Percentiles rank a stretch among this genome's conserved stretches.
phyloP scores from a whole-genome alignment of 257 asterid species.

The Gentiana dahurica region DNA sequence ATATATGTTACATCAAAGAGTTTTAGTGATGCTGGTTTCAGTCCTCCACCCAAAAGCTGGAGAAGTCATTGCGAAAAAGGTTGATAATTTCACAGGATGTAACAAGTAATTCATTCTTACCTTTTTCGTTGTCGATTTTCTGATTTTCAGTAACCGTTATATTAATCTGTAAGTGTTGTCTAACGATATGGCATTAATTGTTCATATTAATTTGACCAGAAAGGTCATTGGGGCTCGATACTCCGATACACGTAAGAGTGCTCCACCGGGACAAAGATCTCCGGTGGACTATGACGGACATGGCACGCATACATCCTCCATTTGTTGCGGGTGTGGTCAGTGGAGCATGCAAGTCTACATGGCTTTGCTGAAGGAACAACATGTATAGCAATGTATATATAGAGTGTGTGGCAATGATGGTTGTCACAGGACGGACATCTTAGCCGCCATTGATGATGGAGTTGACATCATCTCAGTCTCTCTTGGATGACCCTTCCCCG shows the following conservation, averaged over 20 bases:
- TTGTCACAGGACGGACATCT: constrained; percentile 33
- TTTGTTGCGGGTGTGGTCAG: constrained; percentile 33
- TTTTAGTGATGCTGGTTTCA: constrained; percentile 48
- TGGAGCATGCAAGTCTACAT: constrained; percentile 26
- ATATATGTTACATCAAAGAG: constrained; percentile 40
- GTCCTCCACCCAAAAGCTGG: constrained; percentile 75
- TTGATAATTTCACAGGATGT: constrained; percentile 55
- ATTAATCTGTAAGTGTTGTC: neutral
- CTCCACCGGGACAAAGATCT: constrained; percentile 4
- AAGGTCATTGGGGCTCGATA: constrained; percentile 63
- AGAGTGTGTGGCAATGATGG: constrained; percentile 45
- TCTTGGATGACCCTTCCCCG: constrained; percentile 26
- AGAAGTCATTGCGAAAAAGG: constrained; percentile 47
- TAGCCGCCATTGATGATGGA: constrained; percentile 63
- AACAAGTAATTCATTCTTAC: constrained; percentile 35
- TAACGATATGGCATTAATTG: too few relatives aligned
- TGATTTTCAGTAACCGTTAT: neutral
- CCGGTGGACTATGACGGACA: constrained; percentile 55
- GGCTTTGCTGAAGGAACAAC: constrained; percentile 51
- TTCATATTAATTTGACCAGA: constrained; percentile 19
- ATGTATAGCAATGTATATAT: constrained; percentile 44
- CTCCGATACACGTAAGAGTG: constrained; percentile 16
- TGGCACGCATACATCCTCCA: constrained; percentile 77
- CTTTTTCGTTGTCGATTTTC: neutral
- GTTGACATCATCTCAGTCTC: constrained; percentile 64